Evolutionary conservation across 164 flowering plant species (phyloP).

Genomic region (Piper longum): DNA sequence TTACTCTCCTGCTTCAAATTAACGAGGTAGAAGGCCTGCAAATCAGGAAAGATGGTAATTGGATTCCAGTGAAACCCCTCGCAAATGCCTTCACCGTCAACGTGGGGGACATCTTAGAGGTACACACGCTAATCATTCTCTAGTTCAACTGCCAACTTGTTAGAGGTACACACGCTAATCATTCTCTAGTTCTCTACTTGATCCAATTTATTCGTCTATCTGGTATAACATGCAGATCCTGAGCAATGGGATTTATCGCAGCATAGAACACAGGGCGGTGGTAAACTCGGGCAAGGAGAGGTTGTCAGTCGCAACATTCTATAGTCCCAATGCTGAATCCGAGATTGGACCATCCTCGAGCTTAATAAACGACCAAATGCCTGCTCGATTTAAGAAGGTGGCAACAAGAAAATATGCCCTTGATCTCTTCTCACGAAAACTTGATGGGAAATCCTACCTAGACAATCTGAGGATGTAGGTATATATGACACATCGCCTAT

Average conservation of each 20-base stretch:
- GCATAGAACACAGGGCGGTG: conserved; percentile 26
- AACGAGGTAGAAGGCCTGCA: conserved; percentile 35
- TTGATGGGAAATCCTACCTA: neutral
- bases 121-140: conserved; percentile 4
- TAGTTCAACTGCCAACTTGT: neutral
- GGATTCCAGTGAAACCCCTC: conserved; percentile 31
- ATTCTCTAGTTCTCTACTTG: neutral
- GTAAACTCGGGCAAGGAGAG: conserved; percentile 23
- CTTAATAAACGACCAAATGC: conserved; percentile 9
- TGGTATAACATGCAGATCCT: conserved; percentile 12
- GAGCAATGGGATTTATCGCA: conserved; percentile 24
- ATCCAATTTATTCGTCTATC: neutral
- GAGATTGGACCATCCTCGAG: conserved; percentile 17
- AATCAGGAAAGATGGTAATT: conserved; percentile 24
- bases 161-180: conserved; percentile 24
- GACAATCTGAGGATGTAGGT: neutral
- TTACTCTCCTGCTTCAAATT: conserved; percentile 28
- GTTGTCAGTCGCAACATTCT: conserved; percentile 23
- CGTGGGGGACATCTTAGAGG: conserved; percentile 40
- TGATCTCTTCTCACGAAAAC: conserved; percentile 1
- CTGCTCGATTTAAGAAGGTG: conserved; percentile 13
- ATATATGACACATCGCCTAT: neutral
- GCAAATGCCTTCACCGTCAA: conserved; percentile 28
- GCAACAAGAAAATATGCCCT: conserved; percentile 10
- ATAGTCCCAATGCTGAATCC: conserved; percentile 17